A percentile compares a stretch with the other conserved stretches of the same genome.
These are phyloP conservation scores for Aristolochia contorta DNA, from an alignment of 164 flowering plant genomes.

Conservation along the genomic window DNA sequence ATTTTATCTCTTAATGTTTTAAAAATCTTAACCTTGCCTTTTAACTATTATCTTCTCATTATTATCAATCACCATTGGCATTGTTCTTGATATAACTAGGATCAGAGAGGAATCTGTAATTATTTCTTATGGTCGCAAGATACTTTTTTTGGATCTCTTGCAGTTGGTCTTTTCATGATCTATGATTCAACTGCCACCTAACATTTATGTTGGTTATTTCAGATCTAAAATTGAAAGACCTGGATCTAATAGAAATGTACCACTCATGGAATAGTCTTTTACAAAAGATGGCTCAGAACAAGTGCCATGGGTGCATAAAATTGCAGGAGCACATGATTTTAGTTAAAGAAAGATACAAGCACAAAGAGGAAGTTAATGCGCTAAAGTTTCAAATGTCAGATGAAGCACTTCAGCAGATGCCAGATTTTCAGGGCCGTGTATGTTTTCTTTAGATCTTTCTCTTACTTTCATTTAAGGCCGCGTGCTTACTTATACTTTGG, in stretches of 20 bases:
- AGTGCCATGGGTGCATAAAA: constrained; percentile 84
- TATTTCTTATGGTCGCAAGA: no score
- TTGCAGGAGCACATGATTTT: constrained; percentile 64
- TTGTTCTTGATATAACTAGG: no score
- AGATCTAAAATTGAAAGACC: constrained; percentile 87
- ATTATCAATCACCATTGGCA: no score
- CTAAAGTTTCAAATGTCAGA: constrained; percentile 84
- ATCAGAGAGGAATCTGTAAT: no score
- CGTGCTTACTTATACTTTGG: no score
- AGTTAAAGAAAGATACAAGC: constrained; percentile 44
- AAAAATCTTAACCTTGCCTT: no score
- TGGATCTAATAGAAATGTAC: constrained; percentile 55
- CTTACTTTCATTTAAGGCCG: no score
- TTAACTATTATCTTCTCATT: no score
- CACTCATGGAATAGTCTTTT: constrained; percentile 43
- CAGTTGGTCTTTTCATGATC: no score
- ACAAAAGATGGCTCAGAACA: constrained; percentile 66
- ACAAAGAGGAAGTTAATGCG: constrained; percentile 59
- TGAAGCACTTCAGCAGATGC: constrained; percentile 98
- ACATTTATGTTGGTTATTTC: constrained; percentile 8
- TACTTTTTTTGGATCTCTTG: no score
- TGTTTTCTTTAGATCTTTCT: neutral
- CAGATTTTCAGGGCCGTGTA: constrained; percentile 98
- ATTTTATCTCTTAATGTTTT: no score
- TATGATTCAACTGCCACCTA: neutral